Evolutionary conservation across 2,329 filamentous ascomycete genomes (phyloP).

Genomic region (Penicillium oxalicum): DNA sequence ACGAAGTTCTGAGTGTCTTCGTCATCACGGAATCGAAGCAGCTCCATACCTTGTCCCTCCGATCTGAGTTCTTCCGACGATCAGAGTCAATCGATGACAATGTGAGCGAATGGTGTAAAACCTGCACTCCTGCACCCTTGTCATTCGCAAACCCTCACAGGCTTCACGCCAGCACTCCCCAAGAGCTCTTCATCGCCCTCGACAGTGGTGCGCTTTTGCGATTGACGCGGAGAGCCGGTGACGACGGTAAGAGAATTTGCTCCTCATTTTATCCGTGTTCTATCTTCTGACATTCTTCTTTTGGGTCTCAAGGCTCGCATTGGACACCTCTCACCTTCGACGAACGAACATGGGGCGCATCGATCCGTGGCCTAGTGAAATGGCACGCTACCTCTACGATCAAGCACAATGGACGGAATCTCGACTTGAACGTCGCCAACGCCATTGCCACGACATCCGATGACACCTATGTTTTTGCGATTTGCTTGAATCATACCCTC

Average conservation of each 20-base stretch:
- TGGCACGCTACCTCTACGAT: conserved; percentile 41
- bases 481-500: conserved; percentile 82
- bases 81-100: conserved; percentile 64
- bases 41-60: conserved; percentile 76
- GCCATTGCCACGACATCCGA: conserved; percentile 43
- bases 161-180: conserved; percentile 65
- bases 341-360: conserved; percentile 45
- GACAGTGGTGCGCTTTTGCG: conserved; percentile 51
- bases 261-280: neutral
- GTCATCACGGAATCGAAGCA: conserved; percentile 72
- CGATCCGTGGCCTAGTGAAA: conserved; percentile 42
- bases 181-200: conserved; percentile 69
- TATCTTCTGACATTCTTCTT: conserved; percentile 1
- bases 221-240: conserved; percentile 56
- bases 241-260: conserved; percentile 40
- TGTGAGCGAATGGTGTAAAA: conserved; percentile 70
- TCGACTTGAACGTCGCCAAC: conserved; percentile 41
- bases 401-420: conserved; percentile 36
- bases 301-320: conserved; percentile 27
- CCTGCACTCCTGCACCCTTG: conserved; percentile 66
- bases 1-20: conserved; percentile 72
- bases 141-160: conserved; percentile 74
- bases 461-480: conserved; percentile 59
- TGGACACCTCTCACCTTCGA: conserved; percentile 45
- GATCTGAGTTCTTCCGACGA: conserved; percentile 73